Evolutionary conservation across 2,329 filamentous ascomycete species (phyloP), one percentile per base, ranked within the genome.

Genomic region (Venturiaceae sp.): DNA sequence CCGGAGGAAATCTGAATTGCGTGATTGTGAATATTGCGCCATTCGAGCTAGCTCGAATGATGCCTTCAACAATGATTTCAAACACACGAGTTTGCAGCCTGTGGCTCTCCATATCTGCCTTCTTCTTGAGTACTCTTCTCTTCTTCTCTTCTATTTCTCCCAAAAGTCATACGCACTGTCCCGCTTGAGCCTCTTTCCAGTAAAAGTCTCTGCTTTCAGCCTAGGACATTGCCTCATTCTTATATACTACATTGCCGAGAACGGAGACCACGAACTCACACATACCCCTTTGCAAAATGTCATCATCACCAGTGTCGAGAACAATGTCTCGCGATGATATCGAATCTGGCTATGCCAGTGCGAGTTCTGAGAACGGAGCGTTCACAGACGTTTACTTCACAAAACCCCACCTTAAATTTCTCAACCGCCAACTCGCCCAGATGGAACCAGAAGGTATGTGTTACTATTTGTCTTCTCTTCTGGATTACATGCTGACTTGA

Each of bases 401-500:
- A 64, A 87, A 87, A 71, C 83, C 87, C 63, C 92, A 99, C 73
- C 80, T 97, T 65, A 86, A 89, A 67, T 92, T 92, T 74, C 81
- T 99, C 71, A 99, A 99, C 80, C 76, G 84, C 63, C 90, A 95
- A 74, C 78, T 99, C 66, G 88, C 94, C 72, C 83, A 86, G 69
- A 88, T 97, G 73, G 84, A 92, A 69, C 90, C 94, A 62, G 80
- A 92, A 74, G 81, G 81, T 83, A 57, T 16, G 69, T 64, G 75
- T 70, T 55, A 26, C 52, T 47, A 60, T 39, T 53, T 53, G 58
- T 34, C 54, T 53, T 61, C 62, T 33, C 30, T 52, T 61, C 26
- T 6, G 1, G 3, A 36, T 16, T 21, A 11, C 28, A 36, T 58
- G 58, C 34, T 60, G 33, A 59, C 58, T 9, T 4, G 57, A 11